Base-by-base conservation (phyloP, 2,329 filamentous ascomycete species). In the Penicillium sp. region DNA sequence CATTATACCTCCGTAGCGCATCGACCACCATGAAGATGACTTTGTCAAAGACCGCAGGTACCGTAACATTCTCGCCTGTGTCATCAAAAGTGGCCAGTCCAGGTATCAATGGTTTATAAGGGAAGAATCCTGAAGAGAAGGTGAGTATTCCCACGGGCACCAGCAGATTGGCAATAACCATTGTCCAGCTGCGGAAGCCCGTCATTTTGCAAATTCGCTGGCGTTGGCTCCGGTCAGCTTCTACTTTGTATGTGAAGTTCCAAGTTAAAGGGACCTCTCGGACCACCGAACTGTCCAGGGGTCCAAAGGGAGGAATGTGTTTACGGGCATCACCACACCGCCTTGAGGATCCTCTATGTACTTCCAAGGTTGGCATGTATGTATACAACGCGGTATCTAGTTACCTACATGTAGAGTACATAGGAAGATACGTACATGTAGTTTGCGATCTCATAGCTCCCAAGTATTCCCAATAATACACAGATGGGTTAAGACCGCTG, bases 11-110 rank as follows among this genome's bases (percentile, higher is more conserved):
- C 74, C 92, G 83, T 71, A 99, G 74, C 23, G 94, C 93, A 81
- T 99, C 94, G 27, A 99, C 89, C 7, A 99, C 91, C 93, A 99
- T 97, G 72, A 99, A 97, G 50, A 99, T 80, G 49, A 97, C 79
- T 67, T 88, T 91, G 73, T 97, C 86, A 72, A 99, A 99, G 0
- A 88, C 85, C 32, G 89, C 82, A 45, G 79, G 74, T 7, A 80
- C 80, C 43, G 74, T n/a, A 16, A 6, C 67, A 18, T 79, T 75
- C 27, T 82, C 69, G 46, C 81, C 67, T 58, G 84, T 81, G 72
- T 86, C 60, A 27, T 68, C 62, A 60, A 74, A 89, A 59, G 82
- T 78, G 9, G 94, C 92, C 43, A 96, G 78, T 4, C 94, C 94
- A 10, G 92, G 86, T 44, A 99, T 81, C 61, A 96, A 88, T 2